phyloP scores from a whole-genome alignment of 2,329 filamentous ascomycete species.

The Aciculosporium take region DNA sequence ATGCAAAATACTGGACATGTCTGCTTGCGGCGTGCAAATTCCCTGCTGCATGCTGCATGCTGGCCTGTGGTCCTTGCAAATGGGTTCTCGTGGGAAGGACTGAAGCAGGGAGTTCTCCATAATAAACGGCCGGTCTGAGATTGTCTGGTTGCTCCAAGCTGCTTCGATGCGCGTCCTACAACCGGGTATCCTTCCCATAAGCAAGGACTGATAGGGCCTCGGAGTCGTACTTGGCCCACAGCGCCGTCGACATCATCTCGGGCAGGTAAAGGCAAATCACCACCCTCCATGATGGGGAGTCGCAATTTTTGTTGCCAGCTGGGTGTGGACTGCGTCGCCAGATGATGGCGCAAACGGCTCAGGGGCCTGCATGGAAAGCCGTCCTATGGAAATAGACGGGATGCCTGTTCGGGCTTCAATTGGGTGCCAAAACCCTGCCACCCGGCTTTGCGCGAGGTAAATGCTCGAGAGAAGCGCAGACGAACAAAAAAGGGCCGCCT shows the following conservation, averaged over 20 bases:
- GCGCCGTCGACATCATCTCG: constrained; percentile 1
- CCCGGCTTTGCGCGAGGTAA: neutral
- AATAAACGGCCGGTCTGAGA: neutral
- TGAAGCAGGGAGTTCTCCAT: neutral
- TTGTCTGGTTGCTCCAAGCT: neutral
- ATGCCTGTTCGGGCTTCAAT: constrained; percentile 16
- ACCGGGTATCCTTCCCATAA: neutral
- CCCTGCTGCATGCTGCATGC: constrained; percentile 3
- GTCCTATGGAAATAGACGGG: constrained; percentile 18
- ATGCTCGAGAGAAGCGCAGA: neutral
- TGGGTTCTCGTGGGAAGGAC: neutral
- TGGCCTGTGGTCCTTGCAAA: constrained; percentile 1
- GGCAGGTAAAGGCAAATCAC: neutral
- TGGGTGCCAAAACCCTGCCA: constrained; percentile 21
- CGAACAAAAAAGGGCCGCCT: neutral
- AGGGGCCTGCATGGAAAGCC: constrained; percentile 16
- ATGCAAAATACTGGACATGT: neutral
- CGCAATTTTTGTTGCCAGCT: constrained; percentile 5
- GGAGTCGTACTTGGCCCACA: no score
- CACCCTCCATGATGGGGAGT: no score
- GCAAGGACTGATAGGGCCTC: neutral
- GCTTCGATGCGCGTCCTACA: neutral
- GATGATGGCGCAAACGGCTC: constrained; percentile 21
- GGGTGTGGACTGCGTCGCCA: constrained; percentile 27
- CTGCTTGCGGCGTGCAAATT: constrained; percentile 2